Conservation (phyloP, 805 yeast species). For the Ogataea ganodermae region DNA sequence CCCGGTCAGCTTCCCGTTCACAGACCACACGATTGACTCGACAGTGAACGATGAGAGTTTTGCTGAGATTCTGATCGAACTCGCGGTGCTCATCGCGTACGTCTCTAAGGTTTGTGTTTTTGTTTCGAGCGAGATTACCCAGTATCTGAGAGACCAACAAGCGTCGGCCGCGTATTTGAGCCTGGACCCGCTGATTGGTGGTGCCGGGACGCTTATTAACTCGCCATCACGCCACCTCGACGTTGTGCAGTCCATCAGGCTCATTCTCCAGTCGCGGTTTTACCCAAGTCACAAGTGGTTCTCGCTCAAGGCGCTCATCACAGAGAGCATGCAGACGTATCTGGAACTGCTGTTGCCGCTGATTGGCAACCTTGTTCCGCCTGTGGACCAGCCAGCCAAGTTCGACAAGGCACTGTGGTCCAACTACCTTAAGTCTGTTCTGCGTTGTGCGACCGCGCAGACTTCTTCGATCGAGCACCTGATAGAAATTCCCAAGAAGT, state of each 20-base stretch:
- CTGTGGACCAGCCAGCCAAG: constrained; percentile 47
- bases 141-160: constrained; percentile 4
- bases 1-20: constrained; percentile 67
- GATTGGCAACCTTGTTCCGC: constrained; percentile 53
- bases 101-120: constrained; percentile 42
- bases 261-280: constrained; percentile 54
- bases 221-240: constrained; percentile 12
- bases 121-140: constrained; percentile 9
- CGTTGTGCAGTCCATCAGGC: constrained; percentile 40
- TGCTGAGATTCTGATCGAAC: constrained; percentile 72
- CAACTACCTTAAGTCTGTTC: constrained; percentile 56
- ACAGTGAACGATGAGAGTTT: constrained; percentile 66
- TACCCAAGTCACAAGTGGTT: constrained; percentile 76
- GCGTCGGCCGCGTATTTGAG: constrained; percentile 12
- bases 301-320: constrained; percentile 58
- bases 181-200: constrained; percentile 17
- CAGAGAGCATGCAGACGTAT: constrained; percentile 56
- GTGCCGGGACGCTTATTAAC: constrained; percentile 8
- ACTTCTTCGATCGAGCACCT: constrained; percentile 71
- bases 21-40: constrained; percentile 68
- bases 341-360: constrained; percentile 55
- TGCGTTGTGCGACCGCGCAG: constrained; percentile 63
- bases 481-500: constrained; percentile 71
- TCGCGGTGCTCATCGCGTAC: constrained; percentile 60
- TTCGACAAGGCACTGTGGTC: constrained; percentile 72